These are phyloP conservation scores for Trypanosoma congolense DNA, from an alignment of 208 protist genomes.

Conservation along the genomic window DNA sequence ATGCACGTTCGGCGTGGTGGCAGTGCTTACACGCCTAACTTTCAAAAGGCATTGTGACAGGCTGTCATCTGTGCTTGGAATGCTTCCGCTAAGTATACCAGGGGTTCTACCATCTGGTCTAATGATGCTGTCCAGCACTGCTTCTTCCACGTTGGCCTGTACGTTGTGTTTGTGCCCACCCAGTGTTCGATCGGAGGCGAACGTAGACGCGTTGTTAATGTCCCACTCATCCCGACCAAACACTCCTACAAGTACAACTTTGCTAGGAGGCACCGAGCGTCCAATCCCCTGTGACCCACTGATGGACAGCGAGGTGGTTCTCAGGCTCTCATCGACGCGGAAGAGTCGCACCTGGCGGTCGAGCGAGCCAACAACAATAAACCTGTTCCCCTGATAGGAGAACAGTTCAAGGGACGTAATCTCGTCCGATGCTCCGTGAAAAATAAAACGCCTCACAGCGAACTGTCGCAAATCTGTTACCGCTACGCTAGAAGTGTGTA, in stretches of 20 bases:
- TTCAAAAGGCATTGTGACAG: not conserved
- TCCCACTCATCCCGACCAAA: conserved; percentile 18
- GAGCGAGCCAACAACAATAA: conserved; percentile 40
- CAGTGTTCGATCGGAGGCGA: not conserved
- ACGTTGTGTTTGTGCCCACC: not conserved
- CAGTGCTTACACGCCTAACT: not conserved
- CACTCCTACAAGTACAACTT: conserved; percentile 13
- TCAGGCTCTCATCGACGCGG: conserved; percentile 14
- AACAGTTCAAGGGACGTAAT: conserved; percentile 22
- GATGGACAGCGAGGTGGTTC: not conserved
- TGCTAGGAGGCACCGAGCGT: not conserved
- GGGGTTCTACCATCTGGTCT: not conserved
- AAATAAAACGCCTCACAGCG: conserved; percentile 2
- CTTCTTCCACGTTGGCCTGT: conserved; percentile 5
- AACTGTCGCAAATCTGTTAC: conserved; percentile 23
- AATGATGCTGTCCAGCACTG: conserved; percentile 13
- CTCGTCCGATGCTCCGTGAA: conserved; percentile 34
- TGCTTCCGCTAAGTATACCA: conserved; percentile 1
- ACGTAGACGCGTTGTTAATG: conserved; percentile 7
- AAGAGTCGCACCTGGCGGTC: conserved; percentile 71
- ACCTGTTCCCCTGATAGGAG: not conserved
- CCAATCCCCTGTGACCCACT: not conserved
- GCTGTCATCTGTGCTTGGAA: conserved; percentile 4
- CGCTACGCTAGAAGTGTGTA: conserved; percentile 23
- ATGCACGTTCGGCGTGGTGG: not conserved